Base-by-base conservation (phyloP, 768 basidiomycete genomes). In the Phlebiopsis gigantea region DNA sequence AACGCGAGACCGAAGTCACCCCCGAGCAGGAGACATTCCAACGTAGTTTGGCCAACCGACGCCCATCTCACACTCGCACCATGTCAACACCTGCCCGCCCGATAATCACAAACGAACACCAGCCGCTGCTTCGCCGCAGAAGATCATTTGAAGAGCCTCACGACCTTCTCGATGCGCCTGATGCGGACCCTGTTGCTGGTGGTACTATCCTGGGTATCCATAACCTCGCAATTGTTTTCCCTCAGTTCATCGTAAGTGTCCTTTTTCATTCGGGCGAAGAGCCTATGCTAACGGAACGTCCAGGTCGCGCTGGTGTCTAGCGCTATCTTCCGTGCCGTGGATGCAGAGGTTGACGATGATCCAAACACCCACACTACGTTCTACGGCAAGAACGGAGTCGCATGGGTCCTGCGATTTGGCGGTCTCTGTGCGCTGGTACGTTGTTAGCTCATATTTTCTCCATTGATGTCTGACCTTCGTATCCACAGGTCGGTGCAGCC, bases 151-250 rank as follows among this genome's bases (percentile, higher is more conserved):
- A 82, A 34, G 80, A 78, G 30, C 73, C 81, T 31, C 69, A 69
- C 43, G 62, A 66, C 5, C 73, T 72, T 19, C 74, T 71, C 21
- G 69, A 65, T 26, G 50, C 53, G 29, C 41, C 28, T 9, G 69
- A 77, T 25, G 63, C 70, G 4, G 72, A 77, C 39, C 80, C 83
- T 21, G 75, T 87, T 46, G 87, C 90, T 1, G 94, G 93, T 17
- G 94, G 94, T 8, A 97, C 95, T 1, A 85, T 96, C 39, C 79
- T 97, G 42, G 95, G 95, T 2, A 93, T 98, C 41, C 95, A 98
- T 66, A 98, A 98, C 67, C 77, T 98, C 17, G 90, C 95, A 4
- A 93, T 98, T 58, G 95, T 98, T 25, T 84, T 93, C 73, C 95
- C 95, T 21, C 95, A 98, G 63, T 90, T 98, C 67, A 79, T 95